phyloP scores from a whole-genome alignment of 2,329 filamentous ascomycete genomes.

The Tolypocladium album region DNA sequence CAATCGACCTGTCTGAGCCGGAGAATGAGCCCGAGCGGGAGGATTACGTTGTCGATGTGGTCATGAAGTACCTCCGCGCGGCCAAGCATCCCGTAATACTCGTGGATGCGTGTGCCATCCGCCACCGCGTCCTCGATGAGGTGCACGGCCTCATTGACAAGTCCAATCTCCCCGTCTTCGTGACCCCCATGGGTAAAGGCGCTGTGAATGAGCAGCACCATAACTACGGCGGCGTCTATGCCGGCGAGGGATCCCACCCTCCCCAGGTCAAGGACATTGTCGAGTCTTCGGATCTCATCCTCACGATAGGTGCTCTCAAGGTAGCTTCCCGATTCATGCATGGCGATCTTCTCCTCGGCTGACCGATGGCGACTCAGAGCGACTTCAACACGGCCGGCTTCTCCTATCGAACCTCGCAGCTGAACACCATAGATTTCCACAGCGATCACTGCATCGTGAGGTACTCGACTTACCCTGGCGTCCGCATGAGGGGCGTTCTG shows the following conservation, averaged over 20 bases:
- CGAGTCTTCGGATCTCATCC: constrained; percentile 59
- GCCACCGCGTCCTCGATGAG: constrained; percentile 63
- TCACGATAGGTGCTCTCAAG: constrained; percentile 57
- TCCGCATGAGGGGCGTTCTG: constrained; percentile 70
- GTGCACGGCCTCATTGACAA: constrained; percentile 63
- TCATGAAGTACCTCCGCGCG: constrained; percentile 60
- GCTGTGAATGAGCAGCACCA: constrained; percentile 65
- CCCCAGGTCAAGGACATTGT: constrained; percentile 51
- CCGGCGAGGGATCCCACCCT: constrained; percentile 62
- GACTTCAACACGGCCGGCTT: constrained; percentile 81
- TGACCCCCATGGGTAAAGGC: constrained; percentile 85
- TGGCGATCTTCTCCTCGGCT: background rate
- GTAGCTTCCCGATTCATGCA: constrained; percentile 6
- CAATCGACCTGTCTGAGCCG: constrained; percentile 55
- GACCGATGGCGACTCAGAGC: constrained; percentile 31
- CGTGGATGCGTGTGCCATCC: constrained; percentile 73
- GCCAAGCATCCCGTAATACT: constrained; percentile 70
- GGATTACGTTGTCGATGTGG: constrained; percentile 71
- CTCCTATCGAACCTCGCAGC: constrained; percentile 65
- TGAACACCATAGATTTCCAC: constrained; percentile 74
- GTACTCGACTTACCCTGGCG: constrained; percentile 67
- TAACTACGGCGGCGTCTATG: constrained; percentile 79
- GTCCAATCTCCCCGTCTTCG: constrained; percentile 68
- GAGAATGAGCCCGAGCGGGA: constrained; percentile 61
- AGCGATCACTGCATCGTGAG: constrained; percentile 61